Base-by-base conservation (phyloP, 371 early-diverging fungal species). In the Lichtheimia ramosa region DNA sequence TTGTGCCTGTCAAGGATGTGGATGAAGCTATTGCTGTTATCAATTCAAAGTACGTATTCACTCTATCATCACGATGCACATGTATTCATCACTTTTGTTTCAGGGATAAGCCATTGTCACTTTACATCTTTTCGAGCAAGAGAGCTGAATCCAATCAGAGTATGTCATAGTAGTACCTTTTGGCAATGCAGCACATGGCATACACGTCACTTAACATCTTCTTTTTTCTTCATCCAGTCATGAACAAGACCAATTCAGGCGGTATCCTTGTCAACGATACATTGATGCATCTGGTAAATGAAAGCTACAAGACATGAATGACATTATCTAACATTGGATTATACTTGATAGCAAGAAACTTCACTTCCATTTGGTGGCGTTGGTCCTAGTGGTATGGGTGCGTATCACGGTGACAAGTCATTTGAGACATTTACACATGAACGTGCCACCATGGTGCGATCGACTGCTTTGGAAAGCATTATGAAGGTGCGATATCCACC, bases 321-420 rank as follows among this genome's bases (percentile, higher is more conserved):
- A 16, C 3, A 24, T 21, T 10, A 34, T 34, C 25, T 25, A 13
- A 21, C 28, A 6, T 2, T 25, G 5, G 7, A 23, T 4, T 51
- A 25, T 52, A 1, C 10, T 34, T 0, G 7, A 12, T 54, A 58
- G 58, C 58, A 73, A 55, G 79, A 79, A 58, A 57, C 66, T 4
- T 74, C 76, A 43, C 61, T 90, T 52, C 95, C 96, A 27, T 94
- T 95, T 67, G 95, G 94, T 43, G 96, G 96, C 42, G 82, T 92
- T 6, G 95, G 95, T 1, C 77, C 84, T 3, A 89, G 90, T 12
- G 96, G 96, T 14, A 76, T 81, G 46, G 96, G 96, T 41, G 64
- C 66, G 18, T 95, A 95, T 68, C 91, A 91, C 40, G 95, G 94
- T 54, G 78, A 83, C 54, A 65, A 74, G 43, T 90, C 93, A 14